Percentiles rank a stretch among this genome's conserved stretches.
phyloP scores from a whole-genome alignment of 257 asterid species.

The Eucommia ulmoides region DNA sequence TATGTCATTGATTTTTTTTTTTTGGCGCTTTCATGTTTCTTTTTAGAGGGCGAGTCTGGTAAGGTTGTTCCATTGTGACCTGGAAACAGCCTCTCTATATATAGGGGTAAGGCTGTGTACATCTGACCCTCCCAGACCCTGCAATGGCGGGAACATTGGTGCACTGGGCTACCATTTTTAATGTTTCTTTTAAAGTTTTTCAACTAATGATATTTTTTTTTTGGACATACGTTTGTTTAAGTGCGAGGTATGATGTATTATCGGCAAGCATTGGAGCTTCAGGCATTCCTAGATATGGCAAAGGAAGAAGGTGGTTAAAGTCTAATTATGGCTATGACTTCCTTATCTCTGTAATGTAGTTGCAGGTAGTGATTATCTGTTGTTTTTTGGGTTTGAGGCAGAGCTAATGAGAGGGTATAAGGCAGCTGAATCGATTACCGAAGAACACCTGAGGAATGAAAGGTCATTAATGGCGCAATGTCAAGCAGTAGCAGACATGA shows the following conservation, averaged over 20 bases:
- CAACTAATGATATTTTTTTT: too few species aligned
- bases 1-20: constrained; percentile 7
- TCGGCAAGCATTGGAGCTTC: constrained; percentile 96
- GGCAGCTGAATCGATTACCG: constrained; percentile 56
- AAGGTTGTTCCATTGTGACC: too few species aligned
- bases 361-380: too few species aligned
- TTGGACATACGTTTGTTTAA: constrained; percentile 18
- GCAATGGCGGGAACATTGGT: too few species aligned
- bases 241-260: constrained; percentile 99
- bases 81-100: too few species aligned
- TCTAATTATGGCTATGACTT: too few species aligned
- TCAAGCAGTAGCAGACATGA: constrained; percentile 92
- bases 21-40: not conserved
- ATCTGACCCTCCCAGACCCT: too few species aligned
- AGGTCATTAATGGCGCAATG: constrained; percentile 71
- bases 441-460: constrained; percentile 54
- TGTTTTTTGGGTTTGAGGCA: constrained; percentile 29
- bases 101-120: too few species aligned
- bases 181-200: too few species aligned
- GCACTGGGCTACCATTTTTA: too few species aligned
- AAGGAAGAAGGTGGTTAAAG: constrained; percentile 77
- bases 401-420: constrained; percentile 92
- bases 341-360: too few species aligned
- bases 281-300: constrained; percentile 98
- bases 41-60: too few species aligned